Evolutionary conservation across 2,329 filamentous ascomycete genomes (phyloP), one percentile per base, ranked within the genome.

Genomic region (Ceratocystis diversiconidia): DNA sequence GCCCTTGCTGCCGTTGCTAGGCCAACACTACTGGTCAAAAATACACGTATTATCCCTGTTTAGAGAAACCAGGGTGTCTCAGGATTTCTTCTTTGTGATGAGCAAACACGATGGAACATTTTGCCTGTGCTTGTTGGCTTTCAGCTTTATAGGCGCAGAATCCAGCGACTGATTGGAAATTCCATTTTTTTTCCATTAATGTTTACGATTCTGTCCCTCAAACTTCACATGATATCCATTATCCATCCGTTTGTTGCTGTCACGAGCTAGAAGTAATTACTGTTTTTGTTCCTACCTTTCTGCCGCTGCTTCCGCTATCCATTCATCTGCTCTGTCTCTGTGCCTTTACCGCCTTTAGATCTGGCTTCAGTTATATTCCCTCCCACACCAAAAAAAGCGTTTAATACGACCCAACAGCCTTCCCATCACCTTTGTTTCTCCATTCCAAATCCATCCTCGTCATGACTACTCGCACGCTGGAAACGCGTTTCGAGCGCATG

Each of bases 401-500:
- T 25, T 25, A 15, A 17, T 36, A 15, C 55, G 32, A n/a, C 6
- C 28, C 28, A n/a, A 36, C n/a, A 6, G 12, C 25, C 55, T 28
- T 25, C 8, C 50, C 32, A 41, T 41, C 30, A 5, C 41, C 60
- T 19, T 2, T 22, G 7, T 36, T 43, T 32, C 22, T 43, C 19
- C 41, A 59, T 60, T 8, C 36, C 36, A 41, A 52, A 62, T 59
- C 61, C 59, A 63, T 61, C 65, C 70, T 69, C 68, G n/a, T 32
- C 55, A 59, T 92, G 88, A 84, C 92, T 69, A 83, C 88, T 67
- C 84, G 89, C 71, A 85, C 84, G 63, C 80, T 97, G 60, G 92
- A 96, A 78, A 80, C 88, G 76, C 89, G 89, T 71, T 90, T 97
- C 73, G 91, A 96, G 84, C 87, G 86, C 75, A 84, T 96, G 77